Evolutionary conservation across 1,284 basidiomycete species (phyloP).

Genomic region (Malassezia cuniculi): DNA sequence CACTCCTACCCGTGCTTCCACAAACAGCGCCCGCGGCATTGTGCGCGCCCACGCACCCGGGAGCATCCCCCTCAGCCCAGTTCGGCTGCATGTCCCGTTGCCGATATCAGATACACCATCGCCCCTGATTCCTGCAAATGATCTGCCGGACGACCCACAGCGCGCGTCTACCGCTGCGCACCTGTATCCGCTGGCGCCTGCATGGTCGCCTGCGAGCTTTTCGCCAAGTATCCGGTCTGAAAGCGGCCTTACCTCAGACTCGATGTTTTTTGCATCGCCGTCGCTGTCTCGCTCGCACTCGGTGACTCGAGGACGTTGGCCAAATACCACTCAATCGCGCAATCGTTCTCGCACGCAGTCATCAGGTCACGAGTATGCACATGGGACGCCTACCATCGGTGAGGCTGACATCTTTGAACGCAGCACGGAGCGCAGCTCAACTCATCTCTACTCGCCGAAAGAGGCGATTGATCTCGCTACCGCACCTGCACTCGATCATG

Average conservation of each 20-base stretch:
- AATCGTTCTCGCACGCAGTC: constrained; percentile 9
- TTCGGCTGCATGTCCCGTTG: background rate
- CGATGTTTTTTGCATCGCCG: constrained; percentile 10
- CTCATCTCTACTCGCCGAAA: constrained; percentile 30
- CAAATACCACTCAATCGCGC: too few relatives aligned
- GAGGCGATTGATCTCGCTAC: constrained; percentile 41
- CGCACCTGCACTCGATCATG: constrained; percentile 37
- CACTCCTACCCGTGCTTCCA: too few relatives aligned
- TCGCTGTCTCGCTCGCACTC: constrained; percentile 12
- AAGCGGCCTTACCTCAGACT: constrained; percentile 10
- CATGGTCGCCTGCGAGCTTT: constrained; percentile 17
- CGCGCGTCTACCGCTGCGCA: constrained; percentile 28
- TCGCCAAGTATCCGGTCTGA: constrained; percentile 16
- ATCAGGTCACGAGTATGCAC: constrained; percentile 7
- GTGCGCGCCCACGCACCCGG: constrained; percentile 1
- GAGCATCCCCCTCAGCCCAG: constrained; percentile 6
- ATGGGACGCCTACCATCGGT: background rate
- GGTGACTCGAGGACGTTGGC: too few relatives aligned
- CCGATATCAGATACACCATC: background rate
- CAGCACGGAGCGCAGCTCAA: constrained; percentile 37
- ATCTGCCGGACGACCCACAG: constrained; percentile 31
- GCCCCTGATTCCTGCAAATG: constrained; percentile 20
- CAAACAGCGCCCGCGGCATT: too few relatives aligned
- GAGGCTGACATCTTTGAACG: constrained; percentile 38
- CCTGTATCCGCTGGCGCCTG: constrained; percentile 32